A percentile compares a stretch with the other conserved stretches of the same genome.
phyloP scores from a whole-genome alignment of 257 asterid genomes.

The Plectranthus barbatus region DNA sequence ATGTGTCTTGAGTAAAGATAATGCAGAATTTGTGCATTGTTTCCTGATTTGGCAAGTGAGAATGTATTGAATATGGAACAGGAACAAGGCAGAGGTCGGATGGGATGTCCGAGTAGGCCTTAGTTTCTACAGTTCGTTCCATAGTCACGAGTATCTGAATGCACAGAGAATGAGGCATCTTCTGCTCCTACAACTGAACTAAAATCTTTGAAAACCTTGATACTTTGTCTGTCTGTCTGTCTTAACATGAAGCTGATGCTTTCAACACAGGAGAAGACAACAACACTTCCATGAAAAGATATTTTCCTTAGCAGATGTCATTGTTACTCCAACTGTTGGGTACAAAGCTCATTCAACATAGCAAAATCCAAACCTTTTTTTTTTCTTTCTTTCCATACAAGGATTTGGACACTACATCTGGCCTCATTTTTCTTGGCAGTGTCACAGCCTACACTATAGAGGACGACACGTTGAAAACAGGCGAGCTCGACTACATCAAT shows the following conservation, averaged over 20 bases:
- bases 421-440: slow-evolving; percentile 22
- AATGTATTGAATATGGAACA: slow-evolving; percentile 18
- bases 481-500: slow-evolving; percentile 87
- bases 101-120: slow-evolving; percentile 89
- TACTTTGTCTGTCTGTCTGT: no score
- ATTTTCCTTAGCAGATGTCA: slow-evolving; percentile 65
- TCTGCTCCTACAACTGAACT: background rate
- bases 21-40: background rate
- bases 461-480: slow-evolving; percentile 55
- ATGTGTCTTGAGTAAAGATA: background rate
- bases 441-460: slow-evolving; percentile 69
- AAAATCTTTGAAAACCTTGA: background rate
- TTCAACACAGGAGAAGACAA: slow-evolving; percentile 49
- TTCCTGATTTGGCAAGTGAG: background rate
- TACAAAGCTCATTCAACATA: slow-evolving; percentile 4
- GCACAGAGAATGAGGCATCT: slow-evolving; percentile 73
- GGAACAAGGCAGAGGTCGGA: slow-evolving; percentile 57
- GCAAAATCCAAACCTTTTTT: no score
- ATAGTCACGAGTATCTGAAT: slow-evolving; percentile 76
- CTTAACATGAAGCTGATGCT: background rate
- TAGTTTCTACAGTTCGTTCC: slow-evolving; percentile 53
- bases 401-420: background rate
- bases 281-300: slow-evolving; percentile 58
- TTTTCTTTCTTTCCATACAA: no score
- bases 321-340: slow-evolving; percentile 95